These are phyloP conservation scores for Dactylis glomerata DNA, from an alignment of 176 grass and related monocot genomes.

Conservation along the genomic window DNA sequence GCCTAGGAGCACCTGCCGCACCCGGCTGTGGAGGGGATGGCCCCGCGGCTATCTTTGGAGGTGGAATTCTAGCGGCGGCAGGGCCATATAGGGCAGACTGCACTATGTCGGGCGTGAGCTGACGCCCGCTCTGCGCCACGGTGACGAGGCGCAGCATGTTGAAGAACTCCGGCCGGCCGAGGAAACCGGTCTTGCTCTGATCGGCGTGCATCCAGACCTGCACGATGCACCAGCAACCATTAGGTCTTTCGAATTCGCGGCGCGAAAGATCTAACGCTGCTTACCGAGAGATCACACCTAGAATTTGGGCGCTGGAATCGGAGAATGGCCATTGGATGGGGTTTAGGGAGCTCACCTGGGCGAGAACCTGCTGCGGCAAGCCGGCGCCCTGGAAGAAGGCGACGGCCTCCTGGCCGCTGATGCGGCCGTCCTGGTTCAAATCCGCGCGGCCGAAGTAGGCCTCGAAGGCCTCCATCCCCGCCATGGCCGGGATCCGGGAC, in stretches of 20 bases:
- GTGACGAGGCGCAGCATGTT: slow-evolving; percentile 91
- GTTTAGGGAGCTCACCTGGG: slow-evolving; percentile 52
- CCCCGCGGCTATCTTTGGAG: slow-evolving; percentile 69
- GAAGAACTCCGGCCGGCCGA: slow-evolving; percentile 93
- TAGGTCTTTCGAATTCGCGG: slow-evolving; percentile 4
- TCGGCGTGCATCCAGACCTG: slow-evolving; percentile 98
- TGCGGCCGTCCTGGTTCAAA: slow-evolving; percentile 93
- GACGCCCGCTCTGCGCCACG: slow-evolving; percentile 90
- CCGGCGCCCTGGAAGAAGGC: slow-evolving; percentile 86
- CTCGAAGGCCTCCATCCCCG: slow-evolving; percentile 77
- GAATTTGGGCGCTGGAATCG: slow-evolving; percentile 3
- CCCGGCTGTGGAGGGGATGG: slow-evolving; percentile 35
- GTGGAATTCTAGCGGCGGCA: slow-evolving; percentile 80
- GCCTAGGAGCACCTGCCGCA: slow-evolving; percentile 36
- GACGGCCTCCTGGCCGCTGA: slow-evolving; percentile 93
- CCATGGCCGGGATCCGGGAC: slow-evolving; percentile 33
- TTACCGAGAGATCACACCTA: not conserved
- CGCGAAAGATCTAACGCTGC: slow-evolving; percentile 23
- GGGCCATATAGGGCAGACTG: slow-evolving; percentile 90
- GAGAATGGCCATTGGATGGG: not conserved
- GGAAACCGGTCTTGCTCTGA: slow-evolving; percentile 89
- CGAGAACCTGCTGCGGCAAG: slow-evolving; percentile 83
- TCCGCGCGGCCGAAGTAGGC: slow-evolving; percentile 91
- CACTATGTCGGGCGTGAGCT: slow-evolving; percentile 86
- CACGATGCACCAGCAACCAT: slow-evolving; percentile 1